Percentiles rank a stretch among this genome's conserved stretches.
Evolutionary conservation across 257 asterid species (phyloP).

Genomic region (Solanum virginianum): DNA sequence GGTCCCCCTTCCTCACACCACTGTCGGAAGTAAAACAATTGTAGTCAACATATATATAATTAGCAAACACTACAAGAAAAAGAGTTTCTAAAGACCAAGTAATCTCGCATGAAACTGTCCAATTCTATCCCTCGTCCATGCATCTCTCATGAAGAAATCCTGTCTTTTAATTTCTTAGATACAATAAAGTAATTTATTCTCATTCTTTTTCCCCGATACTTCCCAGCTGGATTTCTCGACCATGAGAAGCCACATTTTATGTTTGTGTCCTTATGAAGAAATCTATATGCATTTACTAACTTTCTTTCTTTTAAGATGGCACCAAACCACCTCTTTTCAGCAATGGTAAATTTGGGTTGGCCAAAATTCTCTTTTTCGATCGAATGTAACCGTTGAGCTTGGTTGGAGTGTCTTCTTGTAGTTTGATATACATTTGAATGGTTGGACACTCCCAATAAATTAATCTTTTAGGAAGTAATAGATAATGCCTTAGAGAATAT

Average conservation of each 20-base stretch:
- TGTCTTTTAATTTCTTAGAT: slow-evolving; percentile 54
- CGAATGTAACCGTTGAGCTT: too few relatives aligned
- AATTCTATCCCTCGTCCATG: slow-evolving; percentile 77
- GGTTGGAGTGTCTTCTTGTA: not conserved
- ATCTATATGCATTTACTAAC: slow-evolving; percentile 75
- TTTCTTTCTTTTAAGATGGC: slow-evolving; percentile 65
- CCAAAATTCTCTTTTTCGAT: slow-evolving; percentile 50
- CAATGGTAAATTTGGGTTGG: slow-evolving; percentile 85
- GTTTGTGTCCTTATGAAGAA: slow-evolving; percentile 64
- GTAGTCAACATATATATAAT: not conserved
- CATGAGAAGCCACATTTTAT: slow-evolving; percentile 88
- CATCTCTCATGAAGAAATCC: slow-evolving; percentile 61
- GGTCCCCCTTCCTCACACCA: not conserved
- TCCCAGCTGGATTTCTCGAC: slow-evolving; percentile 95
- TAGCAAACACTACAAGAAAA: too few relatives aligned
- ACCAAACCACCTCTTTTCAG: slow-evolving; percentile 84
- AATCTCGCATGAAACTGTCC: slow-evolving; percentile 27
- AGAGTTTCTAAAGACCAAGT: too few relatives aligned
- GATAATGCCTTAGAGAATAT: not conserved
- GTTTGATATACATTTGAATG: not conserved
- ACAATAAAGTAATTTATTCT: slow-evolving; percentile 81
- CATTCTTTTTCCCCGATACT: slow-evolving; percentile 98
- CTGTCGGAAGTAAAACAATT: not conserved
- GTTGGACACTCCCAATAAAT: not conserved
- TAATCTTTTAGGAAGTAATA: not conserved